These are phyloP conservation scores for Metschnikowia drakensbergensis DNA, from an alignment of 805 yeast genomes.

Conservation along the genomic window DNA sequence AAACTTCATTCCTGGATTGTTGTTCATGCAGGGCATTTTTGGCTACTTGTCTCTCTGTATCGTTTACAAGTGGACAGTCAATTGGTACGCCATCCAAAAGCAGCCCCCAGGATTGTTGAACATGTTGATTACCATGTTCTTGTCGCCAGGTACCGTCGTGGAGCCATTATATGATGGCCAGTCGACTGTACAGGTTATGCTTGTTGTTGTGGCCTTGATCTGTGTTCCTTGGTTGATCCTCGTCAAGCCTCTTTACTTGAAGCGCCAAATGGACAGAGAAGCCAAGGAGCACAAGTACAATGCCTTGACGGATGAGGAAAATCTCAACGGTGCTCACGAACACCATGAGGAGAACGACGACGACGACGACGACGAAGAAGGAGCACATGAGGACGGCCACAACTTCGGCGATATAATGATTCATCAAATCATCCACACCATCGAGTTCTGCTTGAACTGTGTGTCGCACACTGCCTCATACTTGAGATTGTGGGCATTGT, in stretches of 20 bases:
- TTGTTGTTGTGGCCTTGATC: conserved; percentile 71
- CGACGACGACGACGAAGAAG: conserved; percentile 47
- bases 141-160: conserved; percentile 84
- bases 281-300: conserved; percentile 53
- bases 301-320: conserved; percentile 28
- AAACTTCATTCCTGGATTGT: conserved; percentile 88
- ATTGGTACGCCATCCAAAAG: conserved; percentile 74
- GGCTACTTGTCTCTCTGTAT: conserved; percentile 87
- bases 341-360: conserved; percentile 35
- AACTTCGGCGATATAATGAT: conserved; percentile 92
- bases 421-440: conserved; percentile 96
- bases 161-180: conserved; percentile 82
- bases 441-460: conserved; percentile 94
- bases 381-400: conserved; percentile 52
- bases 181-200: conserved; percentile 63
- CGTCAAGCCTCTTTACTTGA: conserved; percentile 74
- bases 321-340: conserved; percentile 23
- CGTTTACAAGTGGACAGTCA: conserved; percentile 89
- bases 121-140: conserved; percentile 93
- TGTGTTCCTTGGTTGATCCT: conserved; percentile 93
- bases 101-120: conserved; percentile 92
- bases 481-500: conserved; percentile 93
- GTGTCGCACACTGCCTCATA: conserved; percentile 99
- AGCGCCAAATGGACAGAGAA: conserved; percentile 50
- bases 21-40: conserved; percentile 94